phyloP scores from a whole-genome alignment of 257 asterid genomes.

The Plantago major region DNA sequence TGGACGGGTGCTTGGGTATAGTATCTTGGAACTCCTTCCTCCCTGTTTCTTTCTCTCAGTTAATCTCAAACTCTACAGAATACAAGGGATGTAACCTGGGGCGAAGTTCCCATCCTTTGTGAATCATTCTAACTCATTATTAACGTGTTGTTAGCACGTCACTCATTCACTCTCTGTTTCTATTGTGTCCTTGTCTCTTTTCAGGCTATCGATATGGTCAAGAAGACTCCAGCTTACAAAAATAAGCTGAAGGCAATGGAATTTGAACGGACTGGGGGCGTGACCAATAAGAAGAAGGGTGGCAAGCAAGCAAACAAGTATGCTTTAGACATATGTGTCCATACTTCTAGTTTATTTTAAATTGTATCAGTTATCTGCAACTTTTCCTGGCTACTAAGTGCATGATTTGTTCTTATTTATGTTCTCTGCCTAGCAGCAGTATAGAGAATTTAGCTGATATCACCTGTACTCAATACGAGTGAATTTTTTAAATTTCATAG shows the following conservation, averaged over 20 bases:
- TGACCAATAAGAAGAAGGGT: conserved; percentile 71
- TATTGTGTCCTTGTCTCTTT: conserved; percentile 21
- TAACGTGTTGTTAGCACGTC: conserved; percentile 10
- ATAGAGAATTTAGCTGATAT: conserved; percentile 15
- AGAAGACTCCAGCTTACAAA: conserved; percentile 90
- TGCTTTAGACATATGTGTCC: conserved; percentile 24
- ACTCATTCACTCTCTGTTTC: conserved; percentile 18
- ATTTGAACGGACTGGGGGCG: conserved; percentile 87
- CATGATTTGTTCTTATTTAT: conserved; percentile 6
- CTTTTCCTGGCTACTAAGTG: background rate
- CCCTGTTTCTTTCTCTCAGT: too few species aligned
- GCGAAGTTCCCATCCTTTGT: too few species aligned
- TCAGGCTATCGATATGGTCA: conserved; percentile 96
- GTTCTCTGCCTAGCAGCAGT: conserved; percentile 9
- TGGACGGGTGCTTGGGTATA: too few species aligned
- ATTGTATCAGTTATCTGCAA: background rate
- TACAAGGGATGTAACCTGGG: too few species aligned
- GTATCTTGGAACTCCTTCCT: too few species aligned
- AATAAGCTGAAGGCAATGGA: conserved; percentile 91
- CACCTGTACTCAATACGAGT: conserved; percentile 18
- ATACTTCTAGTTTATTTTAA: conserved; percentile 12
- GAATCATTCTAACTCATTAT: background rate
- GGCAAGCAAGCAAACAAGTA: conserved; percentile 77
- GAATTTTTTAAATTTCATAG: conserved; percentile 31
- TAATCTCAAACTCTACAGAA: too few species aligned